Evolutionary conservation across 495 filamentous ascomycete genomes (phyloP), one percentile per base, ranked within the genome.

Genomic region (Tuber indicum): DNA sequence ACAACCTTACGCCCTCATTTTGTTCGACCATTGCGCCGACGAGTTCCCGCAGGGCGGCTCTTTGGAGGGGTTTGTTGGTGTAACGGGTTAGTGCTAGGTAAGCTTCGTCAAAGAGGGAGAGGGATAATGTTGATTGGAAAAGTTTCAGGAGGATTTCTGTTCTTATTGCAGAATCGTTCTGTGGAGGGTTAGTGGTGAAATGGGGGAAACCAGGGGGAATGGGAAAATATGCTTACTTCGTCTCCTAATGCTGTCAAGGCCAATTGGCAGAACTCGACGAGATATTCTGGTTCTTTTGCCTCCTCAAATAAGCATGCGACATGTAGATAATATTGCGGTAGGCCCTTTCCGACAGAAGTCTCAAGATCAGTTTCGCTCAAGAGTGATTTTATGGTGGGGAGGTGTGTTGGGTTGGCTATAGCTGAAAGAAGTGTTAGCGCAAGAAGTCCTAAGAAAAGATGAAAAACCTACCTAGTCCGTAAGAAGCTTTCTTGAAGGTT

Each of bases 291-390:
- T 7, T 89, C 89, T 72, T 90, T 91, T 71, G 88, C 88, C 80
- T 90, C 88, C 78, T 97, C 94, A 83, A 92, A 98, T 12, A 99
- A 87, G 39, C 88, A 87, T 23, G 93, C 88, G 76, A 98, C 88
- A 84, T 99, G 96, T 69, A 91, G 88, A 83, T 95, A 97, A 84
- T 97, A 98, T 74, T 90, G 89, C 6, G 93, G 87, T 44, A 96
- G 87, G 14, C 94, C 96, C 73, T 89, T 79, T 9, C 83, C 82
- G 76, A 86, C 81, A 42, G 84, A 76, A 8, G 74, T 70, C 73
- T 80, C 78, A 16, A 80, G 66, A 43, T 80, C 77, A 46, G 80
- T 80, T 43, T 80, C 78, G 9, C 52, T 76, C 71, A 80, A 47
- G 62, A 80, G 62, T 10, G 73, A 76, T 44, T 76, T 80, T 23